Evolutionary conservation across 2,329 filamentous ascomycete species (phyloP), one percentile per base, ranked within the genome.

Genomic region (Neophaeococcomyces aloes): DNA sequence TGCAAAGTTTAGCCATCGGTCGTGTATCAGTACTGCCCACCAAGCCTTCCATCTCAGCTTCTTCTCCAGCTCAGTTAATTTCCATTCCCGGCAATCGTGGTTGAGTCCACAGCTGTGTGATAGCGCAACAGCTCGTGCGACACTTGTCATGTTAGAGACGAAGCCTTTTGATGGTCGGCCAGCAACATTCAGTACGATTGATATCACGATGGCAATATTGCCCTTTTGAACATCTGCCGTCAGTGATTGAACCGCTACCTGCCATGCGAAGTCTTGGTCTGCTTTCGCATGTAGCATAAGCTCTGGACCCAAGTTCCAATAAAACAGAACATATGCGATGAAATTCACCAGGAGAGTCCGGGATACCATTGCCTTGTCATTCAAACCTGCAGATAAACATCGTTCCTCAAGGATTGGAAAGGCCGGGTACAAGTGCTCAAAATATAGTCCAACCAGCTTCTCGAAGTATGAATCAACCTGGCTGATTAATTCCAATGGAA

Each of bases 211-310:
- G 1, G 75, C 74, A 33, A 79, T 62, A 1, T 76, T 73, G 0
- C 76, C 76, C 0, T 72, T 72, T 1, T 75, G 66, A 38, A 76
- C 69, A 46, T 80, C 76, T 4, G 43, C 41, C 49, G 78, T 75
- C 2, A 78, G 63, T 1, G 76, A 74, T 41, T 75, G 74, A 15
- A 71, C 74, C 5, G 75, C 75, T 46, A 78, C 67, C 46, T 80
- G 80, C 68, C 78, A 78, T 7, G 76, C 70, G 55, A 76, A 80
- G 34, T 75, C 69, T 31, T 68, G 65, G 53, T 81, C 76, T 0
- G 76, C 76, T 37, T 70, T 65, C 3, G 69, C 66, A 45, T 72
- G 67, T 4, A 59, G 59, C 3, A 62, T 60, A 2, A 72, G 55
- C 3, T 63, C 58, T 0, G 64, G 63, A 0, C 68, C 69, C 41